Conservation (phyloP, 768 basidiomycete genomes). For the Russula virescens region DNA sequence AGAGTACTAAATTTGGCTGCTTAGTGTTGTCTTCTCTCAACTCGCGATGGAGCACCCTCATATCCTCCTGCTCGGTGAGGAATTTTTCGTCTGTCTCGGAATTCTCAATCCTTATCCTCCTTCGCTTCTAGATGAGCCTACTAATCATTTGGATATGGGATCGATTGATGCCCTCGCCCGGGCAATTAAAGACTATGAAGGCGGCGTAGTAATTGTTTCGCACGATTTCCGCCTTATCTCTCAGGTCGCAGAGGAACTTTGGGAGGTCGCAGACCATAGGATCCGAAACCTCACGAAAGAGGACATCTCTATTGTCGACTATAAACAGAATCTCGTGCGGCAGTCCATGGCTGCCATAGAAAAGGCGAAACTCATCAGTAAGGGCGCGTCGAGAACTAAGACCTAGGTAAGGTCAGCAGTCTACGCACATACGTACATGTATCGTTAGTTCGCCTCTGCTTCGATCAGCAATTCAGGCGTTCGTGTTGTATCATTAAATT, state of each 20-base stretch:
- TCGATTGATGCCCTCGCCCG: constrained; percentile 93
- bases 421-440: constrained; percentile 4
- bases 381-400: constrained; percentile 67
- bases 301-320: constrained; percentile 88
- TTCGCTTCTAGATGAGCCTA: constrained; percentile 68
- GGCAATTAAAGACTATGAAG: constrained; percentile 96
- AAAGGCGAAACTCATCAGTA: constrained; percentile 90
- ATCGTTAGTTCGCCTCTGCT: constrained; percentile 10
- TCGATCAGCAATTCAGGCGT: not conserved
- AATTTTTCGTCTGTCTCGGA: not conserved
- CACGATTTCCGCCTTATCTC: constrained; percentile 99
- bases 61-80: constrained; percentile 75
- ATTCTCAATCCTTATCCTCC: constrained; percentile 2
- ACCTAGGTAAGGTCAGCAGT: constrained; percentile 34
- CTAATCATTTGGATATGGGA: constrained; percentile 96
- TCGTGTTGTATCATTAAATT: not conserved
- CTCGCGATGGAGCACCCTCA: constrained; percentile 97
- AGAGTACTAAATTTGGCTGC: constrained; percentile 17
- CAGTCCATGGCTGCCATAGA: constrained; percentile 83
- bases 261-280: constrained; percentile 95
- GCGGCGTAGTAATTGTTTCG: constrained; percentile 98
- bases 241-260: constrained; percentile 97
- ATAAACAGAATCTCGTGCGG: constrained; percentile 82
- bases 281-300: constrained; percentile 88
- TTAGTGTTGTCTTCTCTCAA: constrained; percentile 90